Percentiles rank a stretch among this genome's conserved stretches.
These are phyloP conservation scores for Asterella californica DNA, from an alignment of 225 moss, liverwort and hornwort species.

Conservation along the genomic window DNA sequence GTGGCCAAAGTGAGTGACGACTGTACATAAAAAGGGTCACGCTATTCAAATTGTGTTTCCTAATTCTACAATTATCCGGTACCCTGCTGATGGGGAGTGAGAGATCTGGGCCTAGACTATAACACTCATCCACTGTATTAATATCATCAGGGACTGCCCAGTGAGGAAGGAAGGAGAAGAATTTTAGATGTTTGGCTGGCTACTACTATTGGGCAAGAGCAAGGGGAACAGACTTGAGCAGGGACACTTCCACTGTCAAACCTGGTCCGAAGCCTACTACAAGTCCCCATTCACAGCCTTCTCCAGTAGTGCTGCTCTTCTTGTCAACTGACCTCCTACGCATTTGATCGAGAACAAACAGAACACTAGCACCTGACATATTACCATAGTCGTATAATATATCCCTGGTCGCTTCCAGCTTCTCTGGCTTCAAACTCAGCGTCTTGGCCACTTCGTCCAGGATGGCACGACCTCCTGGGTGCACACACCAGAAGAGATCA, in stretches of 20 bases:
- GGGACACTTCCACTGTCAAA: conserved; percentile 25
- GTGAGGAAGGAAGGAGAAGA: no score
- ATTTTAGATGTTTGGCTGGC: no score
- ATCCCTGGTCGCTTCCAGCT: conserved; percentile 12
- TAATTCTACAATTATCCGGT: no score
- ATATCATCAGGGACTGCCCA: no score
- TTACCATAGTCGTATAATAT: conserved; percentile 14
- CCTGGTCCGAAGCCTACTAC: conserved; percentile 23
- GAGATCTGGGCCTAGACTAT: no score
- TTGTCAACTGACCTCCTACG: conserved; percentile 15
- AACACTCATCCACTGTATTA: no score
- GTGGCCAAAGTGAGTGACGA: no score
- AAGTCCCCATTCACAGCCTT: neutral
- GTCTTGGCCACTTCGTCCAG: conserved; percentile 16
- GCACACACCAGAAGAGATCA: conserved; percentile 12
- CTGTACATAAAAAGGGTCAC: no score
- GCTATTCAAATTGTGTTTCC: no score
- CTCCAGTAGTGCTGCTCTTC: conserved; percentile 13
- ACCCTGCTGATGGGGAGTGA: no score
- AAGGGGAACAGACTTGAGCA: conserved; percentile 5
- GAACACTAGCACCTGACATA: conserved; percentile 15
- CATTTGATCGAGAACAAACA: conserved; percentile 25
- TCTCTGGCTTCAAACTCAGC: conserved; percentile 8
- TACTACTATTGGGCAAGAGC: neutral
- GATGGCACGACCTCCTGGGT: conserved; percentile 4